phyloP scores from a whole-genome alignment of 2,329 filamentous ascomycete species.

The Capronia americana region DNA sequence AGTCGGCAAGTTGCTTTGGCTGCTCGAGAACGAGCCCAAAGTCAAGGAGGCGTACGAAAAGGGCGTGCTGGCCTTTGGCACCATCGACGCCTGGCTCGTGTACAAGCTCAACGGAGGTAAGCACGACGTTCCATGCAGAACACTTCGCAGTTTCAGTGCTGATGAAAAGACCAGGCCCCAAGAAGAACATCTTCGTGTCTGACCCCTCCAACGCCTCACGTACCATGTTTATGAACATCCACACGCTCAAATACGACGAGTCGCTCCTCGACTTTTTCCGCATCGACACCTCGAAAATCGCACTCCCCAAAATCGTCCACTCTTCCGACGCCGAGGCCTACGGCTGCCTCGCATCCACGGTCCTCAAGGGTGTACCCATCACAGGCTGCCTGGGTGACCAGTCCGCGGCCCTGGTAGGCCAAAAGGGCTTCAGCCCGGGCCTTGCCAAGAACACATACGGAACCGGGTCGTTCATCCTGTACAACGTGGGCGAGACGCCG shows the following conservation, averaged over 20 bases:
- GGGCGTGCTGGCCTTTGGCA: constrained; percentile 79
- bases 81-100: constrained; percentile 86
- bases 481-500: constrained; percentile 84
- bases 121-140: not conserved
- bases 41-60: constrained; percentile 78
- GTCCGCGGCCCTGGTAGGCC: constrained; percentile 82
- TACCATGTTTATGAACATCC: constrained; percentile 94
- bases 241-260: constrained; percentile 79
- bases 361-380: constrained; percentile 73
- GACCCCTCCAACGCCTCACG: constrained; percentile 87
- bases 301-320: constrained; percentile 80
- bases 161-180: constrained; percentile 44
- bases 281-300: constrained; percentile 73
- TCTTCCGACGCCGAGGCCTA: constrained; percentile 78
- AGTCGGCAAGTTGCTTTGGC: constrained; percentile 82
- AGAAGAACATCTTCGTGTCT: constrained; percentile 75
- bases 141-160: not conserved
- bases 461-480: constrained; percentile 86
- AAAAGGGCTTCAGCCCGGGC: constrained; percentile 81
- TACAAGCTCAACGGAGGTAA: constrained; percentile 77
- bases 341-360: constrained; percentile 69
- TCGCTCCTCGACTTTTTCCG: constrained; percentile 78
- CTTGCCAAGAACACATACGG: constrained; percentile 91
- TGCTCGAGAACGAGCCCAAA: constrained; percentile 72
- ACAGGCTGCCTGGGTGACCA: constrained; percentile 88